Evolutionary conservation across 148 eudicot species (phyloP).

Genomic region (Chenopodium quinoa): DNA sequence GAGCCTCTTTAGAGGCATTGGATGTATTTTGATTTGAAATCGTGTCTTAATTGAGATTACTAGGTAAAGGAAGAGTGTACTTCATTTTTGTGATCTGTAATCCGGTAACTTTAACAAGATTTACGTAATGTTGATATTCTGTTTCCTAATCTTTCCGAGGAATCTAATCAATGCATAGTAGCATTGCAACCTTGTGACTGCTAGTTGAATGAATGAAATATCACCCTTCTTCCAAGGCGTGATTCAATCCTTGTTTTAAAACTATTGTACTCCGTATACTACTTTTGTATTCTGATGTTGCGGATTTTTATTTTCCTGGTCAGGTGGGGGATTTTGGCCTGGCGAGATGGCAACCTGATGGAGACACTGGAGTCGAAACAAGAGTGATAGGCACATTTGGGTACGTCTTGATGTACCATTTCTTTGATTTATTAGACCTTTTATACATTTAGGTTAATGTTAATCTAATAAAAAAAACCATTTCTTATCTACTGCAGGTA

Average conservation of each 20-base stretch:
- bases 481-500: constrained; percentile 37
- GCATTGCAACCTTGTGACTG: neutral
- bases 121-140: too few species aligned
- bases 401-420: constrained; percentile 22
- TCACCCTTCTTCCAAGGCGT: neutral
- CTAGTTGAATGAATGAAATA: neutral
- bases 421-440: neutral
- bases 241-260: neutral
- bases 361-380: constrained; percentile 69
- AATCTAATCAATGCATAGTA: too few species aligned
- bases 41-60: neutral
- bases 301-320: neutral
- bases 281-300: neutral
- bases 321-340: constrained; percentile 81
- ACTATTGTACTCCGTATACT: too few species aligned
- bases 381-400: constrained; percentile 79
- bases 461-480: neutral
- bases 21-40: neutral
- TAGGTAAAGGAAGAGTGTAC: neutral
- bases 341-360: constrained; percentile 84
- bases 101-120: too few species aligned
- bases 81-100: neutral
- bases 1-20: neutral
- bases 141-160: too few species aligned
- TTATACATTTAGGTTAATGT: neutral